Evolutionary conservation across 2,329 filamentous ascomycete species (phyloP).

Genomic region (Westerdykella sp.): DNA sequence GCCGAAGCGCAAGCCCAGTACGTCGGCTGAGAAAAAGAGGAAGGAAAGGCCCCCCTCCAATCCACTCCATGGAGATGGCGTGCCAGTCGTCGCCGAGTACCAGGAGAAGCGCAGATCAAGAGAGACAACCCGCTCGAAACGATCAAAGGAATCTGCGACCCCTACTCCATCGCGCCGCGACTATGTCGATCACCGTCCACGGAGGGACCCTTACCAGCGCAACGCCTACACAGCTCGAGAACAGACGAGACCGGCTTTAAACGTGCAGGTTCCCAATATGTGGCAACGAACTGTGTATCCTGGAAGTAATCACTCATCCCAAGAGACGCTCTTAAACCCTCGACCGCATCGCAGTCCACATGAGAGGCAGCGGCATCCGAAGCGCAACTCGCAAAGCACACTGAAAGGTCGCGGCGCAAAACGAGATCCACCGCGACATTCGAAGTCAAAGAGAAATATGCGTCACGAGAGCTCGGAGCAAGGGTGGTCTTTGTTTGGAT

Average conservation of each 20-base stretch:
- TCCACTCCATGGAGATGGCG: conserved; percentile 20
- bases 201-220: conserved; percentile 11
- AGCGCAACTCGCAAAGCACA: conserved; percentile 29
- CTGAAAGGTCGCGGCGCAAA: conserved; percentile 33
- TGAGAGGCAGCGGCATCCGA: conserved; percentile 28
- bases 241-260: conserved; percentile 15
- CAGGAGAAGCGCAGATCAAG: conserved; percentile 30
- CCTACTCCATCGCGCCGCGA: conserved; percentile 20
- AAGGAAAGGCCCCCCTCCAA: conserved; percentile 17
- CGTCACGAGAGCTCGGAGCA: conserved; percentile 18
- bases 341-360: conserved; percentile 31
- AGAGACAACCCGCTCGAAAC: conserved; percentile 21
- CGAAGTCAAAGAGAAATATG: conserved; percentile 26
- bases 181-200: conserved; percentile 16
- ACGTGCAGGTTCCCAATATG: conserved; percentile 23
- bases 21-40: conserved; percentile 27
- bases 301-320: conserved; percentile 23
- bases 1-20: conserved; percentile 25
- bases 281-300: conserved; percentile 25
- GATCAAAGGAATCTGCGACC: conserved; percentile 18
- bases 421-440: conserved; percentile 28
- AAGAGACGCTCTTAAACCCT: conserved; percentile 33
- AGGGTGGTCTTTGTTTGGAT: conserved; percentile 26
- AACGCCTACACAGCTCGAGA: conserved; percentile 15
- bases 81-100: conserved; percentile 16